phyloP scores from a whole-genome alignment of 2,329 filamentous ascomycete genomes.

The Monosporascus sp. region DNA sequence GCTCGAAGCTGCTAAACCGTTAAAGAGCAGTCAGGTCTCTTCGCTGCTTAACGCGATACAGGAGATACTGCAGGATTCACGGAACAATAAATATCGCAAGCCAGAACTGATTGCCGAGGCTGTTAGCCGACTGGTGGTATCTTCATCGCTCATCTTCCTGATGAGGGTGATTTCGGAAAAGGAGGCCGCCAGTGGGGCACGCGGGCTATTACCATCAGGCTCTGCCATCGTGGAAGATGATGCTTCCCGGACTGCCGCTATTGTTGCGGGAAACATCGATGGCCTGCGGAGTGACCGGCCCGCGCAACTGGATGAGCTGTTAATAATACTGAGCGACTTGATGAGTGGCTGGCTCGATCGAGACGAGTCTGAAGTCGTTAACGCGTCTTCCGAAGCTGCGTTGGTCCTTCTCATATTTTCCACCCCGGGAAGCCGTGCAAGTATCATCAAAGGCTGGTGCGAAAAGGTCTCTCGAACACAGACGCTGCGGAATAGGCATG shows the following conservation, averaged over 20 bases:
- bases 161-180: conserved; percentile 19
- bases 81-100: conserved; percentile 44
- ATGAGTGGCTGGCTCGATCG: conserved; percentile 43
- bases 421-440: conserved; percentile 26
- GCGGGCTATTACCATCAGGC: conserved; percentile 21
- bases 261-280: conserved; percentile 11
- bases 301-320: conserved; percentile 13
- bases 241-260: conserved; percentile 1
- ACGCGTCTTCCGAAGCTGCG: conserved; percentile 45
- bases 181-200: conserved; percentile 2
- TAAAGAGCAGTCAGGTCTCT: conserved; percentile 11
- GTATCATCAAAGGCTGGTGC: conserved; percentile 42
- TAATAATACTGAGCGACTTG: conserved; percentile 24
- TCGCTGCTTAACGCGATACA: conserved; percentile 22
- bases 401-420: conserved; percentile 44
- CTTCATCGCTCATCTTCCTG: conserved; percentile 43
- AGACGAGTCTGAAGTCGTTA: conserved; percentile 45
- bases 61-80: conserved; percentile 35
- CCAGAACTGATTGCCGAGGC: conserved; percentile 62
- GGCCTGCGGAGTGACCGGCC: conserved; percentile 4
- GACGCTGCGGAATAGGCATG: conserved; percentile 31
- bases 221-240: conserved; percentile 14
- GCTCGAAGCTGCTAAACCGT: conserved; percentile 3
- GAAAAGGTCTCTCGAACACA: conserved; percentile 31
- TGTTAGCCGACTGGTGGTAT: conserved; percentile 51